Conservation (phyloP, 768 basidiomycete genomes). For the Trametes cubensis region DNA sequence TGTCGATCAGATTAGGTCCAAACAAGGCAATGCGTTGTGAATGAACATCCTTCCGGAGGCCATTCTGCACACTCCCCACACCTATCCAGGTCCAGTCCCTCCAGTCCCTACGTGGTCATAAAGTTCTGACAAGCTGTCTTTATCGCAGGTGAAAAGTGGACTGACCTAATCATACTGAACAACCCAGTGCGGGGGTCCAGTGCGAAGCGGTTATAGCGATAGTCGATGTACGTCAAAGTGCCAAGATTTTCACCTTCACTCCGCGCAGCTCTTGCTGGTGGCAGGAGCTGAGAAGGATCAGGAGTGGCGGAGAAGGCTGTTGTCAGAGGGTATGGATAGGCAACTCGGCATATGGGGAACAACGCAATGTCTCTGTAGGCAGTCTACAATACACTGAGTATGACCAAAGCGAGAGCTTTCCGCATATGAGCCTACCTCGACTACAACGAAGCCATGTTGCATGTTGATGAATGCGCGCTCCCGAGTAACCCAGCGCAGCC, state of each 20-base stretch:
- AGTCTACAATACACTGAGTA: constrained; percentile 55
- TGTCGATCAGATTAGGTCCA: constrained; percentile 85
- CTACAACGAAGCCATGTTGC: constrained; percentile 74
- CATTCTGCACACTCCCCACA: constrained; percentile 61
- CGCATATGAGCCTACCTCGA: constrained; percentile 67
- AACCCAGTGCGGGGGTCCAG: constrained; percentile 82
- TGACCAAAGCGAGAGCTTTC: constrained; percentile 2
- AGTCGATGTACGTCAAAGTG: constrained; percentile 74
- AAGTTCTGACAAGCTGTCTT: background rate
- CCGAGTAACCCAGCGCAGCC: constrained; percentile 84
- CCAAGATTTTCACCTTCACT: constrained; percentile 43
- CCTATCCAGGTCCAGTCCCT: constrained; percentile 76
- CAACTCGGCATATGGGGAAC: constrained; percentile 65
- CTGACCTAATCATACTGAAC: constrained; percentile 80
- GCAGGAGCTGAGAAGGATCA: constrained; percentile 21
- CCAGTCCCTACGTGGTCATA: constrained; percentile 70
- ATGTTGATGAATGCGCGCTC: constrained; percentile 83
- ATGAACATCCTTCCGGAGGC: constrained; percentile 56
- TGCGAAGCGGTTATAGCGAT: constrained; percentile 90
- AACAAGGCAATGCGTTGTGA: constrained; percentile 75
- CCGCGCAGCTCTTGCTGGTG: constrained; percentile 26
- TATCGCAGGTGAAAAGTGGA: background rate
- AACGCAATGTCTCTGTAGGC: constrained; percentile 81
- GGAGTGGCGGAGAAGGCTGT: constrained; percentile 67
- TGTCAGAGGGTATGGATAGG: constrained; percentile 77